A percentile compares a stretch with the other conserved stretches of the same genome.
Evolutionary conservation across 495 filamentous ascomycete genomes (phyloP).

Genomic region (Cudoniella acicularis): DNA sequence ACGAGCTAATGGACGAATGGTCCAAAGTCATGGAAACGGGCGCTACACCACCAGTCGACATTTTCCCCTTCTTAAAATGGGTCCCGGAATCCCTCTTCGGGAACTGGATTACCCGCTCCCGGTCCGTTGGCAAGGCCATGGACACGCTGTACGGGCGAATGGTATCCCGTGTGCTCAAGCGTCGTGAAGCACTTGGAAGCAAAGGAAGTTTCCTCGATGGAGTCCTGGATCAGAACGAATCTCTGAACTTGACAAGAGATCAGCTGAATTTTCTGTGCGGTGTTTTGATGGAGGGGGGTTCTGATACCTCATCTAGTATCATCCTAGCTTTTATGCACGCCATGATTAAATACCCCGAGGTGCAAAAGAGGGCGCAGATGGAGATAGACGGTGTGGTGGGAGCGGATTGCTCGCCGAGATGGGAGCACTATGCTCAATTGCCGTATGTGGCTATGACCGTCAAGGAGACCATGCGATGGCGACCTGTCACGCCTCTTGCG

Average conservation of each 20-base stretch:
- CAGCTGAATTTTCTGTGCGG: conserved; percentile 31
- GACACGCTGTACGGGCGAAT: conserved; percentile 33
- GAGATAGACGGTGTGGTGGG: conserved; percentile 52
- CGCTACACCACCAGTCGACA: conserved; percentile 12
- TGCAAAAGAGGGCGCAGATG: conserved; percentile 45
- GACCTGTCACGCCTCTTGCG: conserved; percentile 56
- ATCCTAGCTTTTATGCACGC: conserved; percentile 59
- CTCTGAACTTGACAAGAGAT: not conserved
- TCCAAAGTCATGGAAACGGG: conserved; percentile 29
- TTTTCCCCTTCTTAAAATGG: conserved; percentile 2
- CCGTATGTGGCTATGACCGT: conserved; percentile 49
- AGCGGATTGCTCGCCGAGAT: conserved; percentile 41
- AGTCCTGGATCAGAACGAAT: conserved; percentile 39
- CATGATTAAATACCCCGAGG: conserved; percentile 48
- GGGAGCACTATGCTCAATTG: conserved; percentile 45
- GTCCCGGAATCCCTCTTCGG: conserved; percentile 36
- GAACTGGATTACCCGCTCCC: conserved; percentile 36
- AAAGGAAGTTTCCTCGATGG: conserved; percentile 39
- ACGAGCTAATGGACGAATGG: conserved; percentile 46
- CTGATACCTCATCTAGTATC: conserved; percentile 49
- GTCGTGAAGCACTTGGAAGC: conserved; percentile 14
- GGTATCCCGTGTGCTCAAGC: conserved; percentile 19
- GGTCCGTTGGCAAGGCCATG: conserved; percentile 38
- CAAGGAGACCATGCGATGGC: conserved; percentile 60
- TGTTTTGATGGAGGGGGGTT: conserved; percentile 49